Percentiles rank a stretch among this genome's conserved stretches.
Conservation (phyloP, 495 filamentous ascomycete species). For the Aspergillus indologenus region DNA sequence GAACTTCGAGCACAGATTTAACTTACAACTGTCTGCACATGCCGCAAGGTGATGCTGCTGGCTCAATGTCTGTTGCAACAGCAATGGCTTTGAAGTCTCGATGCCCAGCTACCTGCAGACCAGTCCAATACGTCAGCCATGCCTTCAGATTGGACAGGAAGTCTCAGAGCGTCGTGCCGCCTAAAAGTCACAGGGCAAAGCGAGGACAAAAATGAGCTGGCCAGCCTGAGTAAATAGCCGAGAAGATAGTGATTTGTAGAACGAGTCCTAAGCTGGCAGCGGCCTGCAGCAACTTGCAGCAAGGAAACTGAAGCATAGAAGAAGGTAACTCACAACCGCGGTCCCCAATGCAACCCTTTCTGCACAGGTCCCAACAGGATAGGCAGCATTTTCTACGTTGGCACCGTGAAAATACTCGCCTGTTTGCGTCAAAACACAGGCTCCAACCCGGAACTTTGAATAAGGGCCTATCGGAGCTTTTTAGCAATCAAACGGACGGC, state of each 20-base stretch:
- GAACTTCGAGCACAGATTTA: too few species aligned
- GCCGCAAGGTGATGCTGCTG: slow-evolving; percentile 70
- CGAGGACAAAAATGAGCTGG: background rate
- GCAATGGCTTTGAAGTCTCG: slow-evolving; percentile 75
- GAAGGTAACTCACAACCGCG: slow-evolving; percentile 57
- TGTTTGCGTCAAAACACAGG: slow-evolving; percentile 65
- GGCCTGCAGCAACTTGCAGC: background rate
- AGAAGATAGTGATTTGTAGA: background rate
- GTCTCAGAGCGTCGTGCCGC: background rate
- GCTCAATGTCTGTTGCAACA: slow-evolving; percentile 75
- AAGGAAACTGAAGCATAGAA: background rate
- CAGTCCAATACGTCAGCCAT: slow-evolving; percentile 3
- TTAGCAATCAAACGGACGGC: slow-evolving; percentile 6
- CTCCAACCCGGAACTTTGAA: slow-evolving; percentile 88
- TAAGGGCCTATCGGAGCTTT: slow-evolving; percentile 64
- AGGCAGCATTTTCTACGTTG: slow-evolving; percentile 92
- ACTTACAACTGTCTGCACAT: slow-evolving; percentile 55
- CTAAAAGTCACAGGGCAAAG: background rate
- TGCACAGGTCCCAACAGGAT: slow-evolving; percentile 92
- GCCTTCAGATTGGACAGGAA: background rate
- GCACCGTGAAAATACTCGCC: slow-evolving; percentile 68
- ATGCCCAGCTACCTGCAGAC: slow-evolving; percentile 55
- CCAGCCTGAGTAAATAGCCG: too few species aligned
- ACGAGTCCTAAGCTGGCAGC: background rate
- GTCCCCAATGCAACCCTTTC: slow-evolving; percentile 81